Evolutionary conservation across 768 basidiomycete species (phyloP).

Genomic region (Kwoniella newhampshirensis): DNA sequence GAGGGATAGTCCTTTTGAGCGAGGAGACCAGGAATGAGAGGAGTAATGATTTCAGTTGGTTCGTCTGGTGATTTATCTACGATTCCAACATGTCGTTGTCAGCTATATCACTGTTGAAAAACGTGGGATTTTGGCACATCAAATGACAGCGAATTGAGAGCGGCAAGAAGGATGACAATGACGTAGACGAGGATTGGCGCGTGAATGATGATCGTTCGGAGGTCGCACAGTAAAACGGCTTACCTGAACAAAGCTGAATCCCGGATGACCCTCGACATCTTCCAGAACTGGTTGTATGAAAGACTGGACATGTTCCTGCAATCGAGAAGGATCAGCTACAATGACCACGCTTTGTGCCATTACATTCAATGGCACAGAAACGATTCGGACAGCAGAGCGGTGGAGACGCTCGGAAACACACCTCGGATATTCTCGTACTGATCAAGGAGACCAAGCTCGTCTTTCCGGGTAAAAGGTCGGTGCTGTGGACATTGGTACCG

Average conservation of each 20-base stretch:
- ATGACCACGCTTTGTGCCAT: too few species aligned
- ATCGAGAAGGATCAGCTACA: not conserved
- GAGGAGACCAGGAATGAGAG: slow-evolving; percentile 78
- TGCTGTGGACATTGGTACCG: slow-evolving; percentile 67
- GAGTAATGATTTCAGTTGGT: slow-evolving; percentile 84
- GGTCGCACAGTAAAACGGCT: too few species aligned
- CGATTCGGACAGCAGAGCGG: too few species aligned
- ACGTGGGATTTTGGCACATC: too few species aligned
- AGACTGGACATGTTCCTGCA: slow-evolving; percentile 72
- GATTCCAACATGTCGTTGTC: too few species aligned
- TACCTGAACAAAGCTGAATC: slow-evolving; percentile 51
- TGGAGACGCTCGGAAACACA: too few species aligned
- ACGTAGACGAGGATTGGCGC: too few species aligned
- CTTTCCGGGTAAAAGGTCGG: slow-evolving; percentile 70
- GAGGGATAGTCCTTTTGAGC: slow-evolving; percentile 67
- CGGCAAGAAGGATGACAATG: too few species aligned
- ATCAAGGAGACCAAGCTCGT: slow-evolving; percentile 79
- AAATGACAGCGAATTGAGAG: too few species aligned
- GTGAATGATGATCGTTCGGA: too few species aligned
- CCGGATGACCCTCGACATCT: slow-evolving; percentile 37
- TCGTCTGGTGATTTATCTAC: slow-evolving; percentile 88
- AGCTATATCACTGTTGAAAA: too few species aligned
- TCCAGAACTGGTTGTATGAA: slow-evolving; percentile 57
- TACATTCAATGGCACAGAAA: too few species aligned
- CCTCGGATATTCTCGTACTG: slow-evolving; percentile 85